Conservation (phyloP, 2,329 filamentous ascomycete genomes). For the Clonostachys rhizophaga region DNA sequence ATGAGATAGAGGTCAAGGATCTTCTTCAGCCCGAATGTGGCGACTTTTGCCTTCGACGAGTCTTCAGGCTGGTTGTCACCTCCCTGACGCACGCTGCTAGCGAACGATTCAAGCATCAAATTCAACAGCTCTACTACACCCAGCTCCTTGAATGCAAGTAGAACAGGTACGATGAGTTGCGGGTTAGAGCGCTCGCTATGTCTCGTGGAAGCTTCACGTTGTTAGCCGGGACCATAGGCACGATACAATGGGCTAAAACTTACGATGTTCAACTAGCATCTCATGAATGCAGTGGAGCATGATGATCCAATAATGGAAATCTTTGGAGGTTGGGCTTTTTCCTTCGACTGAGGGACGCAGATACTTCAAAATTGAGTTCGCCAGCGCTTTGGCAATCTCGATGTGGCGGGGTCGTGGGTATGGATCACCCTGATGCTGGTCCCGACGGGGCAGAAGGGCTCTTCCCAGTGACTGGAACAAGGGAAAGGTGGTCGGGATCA, state of each 20-base stretch:
- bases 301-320: slow-evolving; percentile 78
- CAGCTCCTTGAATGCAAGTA: slow-evolving; percentile 81
- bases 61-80: slow-evolving; percentile 39
- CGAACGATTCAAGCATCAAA: slow-evolving; percentile 64
- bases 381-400: slow-evolving; percentile 60
- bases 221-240: slow-evolving; percentile 12
- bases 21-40: slow-evolving; percentile 64
- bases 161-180: slow-evolving; percentile 67
- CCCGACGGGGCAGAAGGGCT: slow-evolving; percentile 70
- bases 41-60: slow-evolving; percentile 39
- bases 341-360: slow-evolving; percentile 43
- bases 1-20: slow-evolving; percentile 79
- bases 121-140: slow-evolving; percentile 73
- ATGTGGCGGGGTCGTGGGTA: slow-evolving; percentile 50
- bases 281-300: slow-evolving; percentile 75
- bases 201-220: slow-evolving; percentile 21
- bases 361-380: slow-evolving; percentile 64
- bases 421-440: slow-evolving; percentile 49
- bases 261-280: slow-evolving; percentile 67
- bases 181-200: slow-evolving; percentile 41
- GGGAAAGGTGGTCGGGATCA: slow-evolving; percentile 75
- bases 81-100: slow-evolving; percentile 18
- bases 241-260: slow-evolving; percentile 11
- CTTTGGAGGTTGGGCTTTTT: slow-evolving; percentile 47
- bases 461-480: slow-evolving; percentile 86